Conservation (phyloP, 345 rosid species). For the Trapa bicornis region DNA sequence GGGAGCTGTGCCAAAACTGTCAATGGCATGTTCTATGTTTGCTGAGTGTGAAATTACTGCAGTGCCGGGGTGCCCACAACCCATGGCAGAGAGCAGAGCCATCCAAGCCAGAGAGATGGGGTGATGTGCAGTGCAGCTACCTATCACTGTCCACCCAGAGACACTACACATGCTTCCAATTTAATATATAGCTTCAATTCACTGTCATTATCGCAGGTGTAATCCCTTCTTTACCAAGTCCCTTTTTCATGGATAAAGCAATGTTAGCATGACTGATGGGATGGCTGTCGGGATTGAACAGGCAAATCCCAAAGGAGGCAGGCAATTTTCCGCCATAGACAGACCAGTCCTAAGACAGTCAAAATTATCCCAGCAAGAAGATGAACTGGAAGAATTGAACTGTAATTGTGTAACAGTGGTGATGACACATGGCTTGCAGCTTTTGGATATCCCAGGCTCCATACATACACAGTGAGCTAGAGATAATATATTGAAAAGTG, state of each 20-base stretch:
- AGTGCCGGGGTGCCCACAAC: neutral
- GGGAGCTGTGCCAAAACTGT: constrained; percentile 8
- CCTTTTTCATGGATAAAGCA: constrained; percentile 1
- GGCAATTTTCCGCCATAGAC: too few relatives aligned
- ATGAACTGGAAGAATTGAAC: too few relatives aligned
- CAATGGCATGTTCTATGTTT: constrained; percentile 13
- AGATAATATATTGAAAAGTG: too few relatives aligned
- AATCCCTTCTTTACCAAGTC: neutral
- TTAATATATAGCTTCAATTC: constrained; percentile 3
- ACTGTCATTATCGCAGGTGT: constrained; percentile 3
- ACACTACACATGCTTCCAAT: neutral
- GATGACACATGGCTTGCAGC: too few relatives aligned
- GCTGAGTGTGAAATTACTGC: neutral
- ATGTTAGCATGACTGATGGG: neutral
- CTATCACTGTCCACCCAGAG: neutral
- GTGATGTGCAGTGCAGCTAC: neutral
- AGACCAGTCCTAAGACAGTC: too few relatives aligned
- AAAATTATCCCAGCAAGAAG: too few relatives aligned
- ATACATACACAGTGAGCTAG: too few relatives aligned
- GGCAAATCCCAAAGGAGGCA: neutral
- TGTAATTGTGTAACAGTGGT: too few relatives aligned
- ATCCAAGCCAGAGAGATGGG: constrained; percentile 10
- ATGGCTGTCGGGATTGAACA: neutral
- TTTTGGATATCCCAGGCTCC: too few relatives aligned
- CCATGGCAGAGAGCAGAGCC: too few relatives aligned